These are phyloP conservation scores for Salix viminalis DNA, from an alignment of 345 rosid species.

Conservation along the genomic window DNA sequence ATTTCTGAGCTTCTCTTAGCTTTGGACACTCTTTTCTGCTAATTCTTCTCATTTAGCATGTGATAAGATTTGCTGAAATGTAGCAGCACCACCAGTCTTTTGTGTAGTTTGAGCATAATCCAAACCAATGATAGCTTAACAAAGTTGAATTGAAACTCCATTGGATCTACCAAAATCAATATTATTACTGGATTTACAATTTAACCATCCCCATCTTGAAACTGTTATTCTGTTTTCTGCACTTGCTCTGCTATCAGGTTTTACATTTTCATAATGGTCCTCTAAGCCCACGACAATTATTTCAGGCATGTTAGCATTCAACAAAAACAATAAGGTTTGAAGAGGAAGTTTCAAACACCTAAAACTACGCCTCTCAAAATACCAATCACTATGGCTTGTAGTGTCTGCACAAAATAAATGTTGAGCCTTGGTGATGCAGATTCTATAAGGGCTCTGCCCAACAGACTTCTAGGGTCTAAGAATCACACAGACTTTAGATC, in stretches of 20 bases:
- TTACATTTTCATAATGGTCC: not conserved
- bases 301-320: not conserved
- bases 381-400: not conserved
- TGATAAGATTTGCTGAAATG: not conserved
- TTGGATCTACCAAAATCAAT: not conserved
- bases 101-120: not conserved
- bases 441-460: not conserved
- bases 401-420: not conserved
- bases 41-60: not conserved
- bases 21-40: not conserved
- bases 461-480: not conserved
- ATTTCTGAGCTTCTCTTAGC: not conserved
- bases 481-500: not conserved
- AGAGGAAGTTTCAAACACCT: not conserved
- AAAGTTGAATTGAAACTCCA: not conserved
- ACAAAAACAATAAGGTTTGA: not conserved
- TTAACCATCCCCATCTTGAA: not conserved
- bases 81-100: not conserved
- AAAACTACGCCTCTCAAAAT: not conserved
- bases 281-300: not conserved
- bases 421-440: not conserved
- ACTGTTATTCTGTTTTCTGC: not conserved
- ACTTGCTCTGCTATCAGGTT: not conserved
- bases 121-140: not conserved
- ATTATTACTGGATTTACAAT: not conserved